Conservation (phyloP, 2,329 filamentous ascomycete species). For the Fusarium sp. region DNA sequence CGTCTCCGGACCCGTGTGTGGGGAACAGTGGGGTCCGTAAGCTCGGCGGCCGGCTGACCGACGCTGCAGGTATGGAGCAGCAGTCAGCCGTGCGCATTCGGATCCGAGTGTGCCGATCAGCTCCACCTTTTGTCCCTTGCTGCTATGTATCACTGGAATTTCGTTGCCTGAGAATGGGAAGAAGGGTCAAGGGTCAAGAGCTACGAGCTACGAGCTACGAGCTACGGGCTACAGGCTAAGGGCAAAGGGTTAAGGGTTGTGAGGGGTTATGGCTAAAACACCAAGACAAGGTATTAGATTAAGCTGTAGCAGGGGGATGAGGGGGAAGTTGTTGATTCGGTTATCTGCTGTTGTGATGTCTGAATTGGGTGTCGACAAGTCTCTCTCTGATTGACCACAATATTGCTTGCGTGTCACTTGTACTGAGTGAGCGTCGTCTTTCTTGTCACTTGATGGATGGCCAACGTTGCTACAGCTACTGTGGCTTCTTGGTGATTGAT, state of each 20-base stretch:
- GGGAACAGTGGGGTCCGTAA: constrained; percentile 17
- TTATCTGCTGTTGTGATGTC: constrained; percentile 1
- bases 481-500: constrained; percentile 19
- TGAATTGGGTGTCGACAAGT: neutral
- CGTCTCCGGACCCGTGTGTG: constrained; percentile 11
- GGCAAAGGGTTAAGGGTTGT: neutral
- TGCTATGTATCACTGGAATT: constrained; percentile 23
- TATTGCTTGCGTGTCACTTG: constrained; percentile 6
- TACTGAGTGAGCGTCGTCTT: constrained; percentile 3
- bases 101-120: constrained; percentile 32
- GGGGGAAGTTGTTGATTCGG: neutral
- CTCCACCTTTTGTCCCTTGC: constrained; percentile 2
- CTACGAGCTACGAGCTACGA: no score
- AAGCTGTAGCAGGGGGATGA: neutral
- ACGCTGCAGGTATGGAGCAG: no score
- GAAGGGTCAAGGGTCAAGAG: no score
- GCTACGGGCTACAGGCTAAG: no score
- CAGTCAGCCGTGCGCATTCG: constrained; percentile 8
- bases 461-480: constrained; percentile 5
- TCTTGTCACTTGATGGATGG: constrained; percentile 16
- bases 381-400: constrained; percentile 6
- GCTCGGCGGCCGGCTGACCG: constrained; percentile 12
- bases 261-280: constrained; percentile 4
- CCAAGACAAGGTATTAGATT: constrained; percentile 2
- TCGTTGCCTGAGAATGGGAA: constrained; percentile 12